Evolutionary conservation across 352 stramenopile genomes (phyloP), one percentile per base, ranked within the genome.

Genomic region (Globisporangium megalacanthum): DNA sequence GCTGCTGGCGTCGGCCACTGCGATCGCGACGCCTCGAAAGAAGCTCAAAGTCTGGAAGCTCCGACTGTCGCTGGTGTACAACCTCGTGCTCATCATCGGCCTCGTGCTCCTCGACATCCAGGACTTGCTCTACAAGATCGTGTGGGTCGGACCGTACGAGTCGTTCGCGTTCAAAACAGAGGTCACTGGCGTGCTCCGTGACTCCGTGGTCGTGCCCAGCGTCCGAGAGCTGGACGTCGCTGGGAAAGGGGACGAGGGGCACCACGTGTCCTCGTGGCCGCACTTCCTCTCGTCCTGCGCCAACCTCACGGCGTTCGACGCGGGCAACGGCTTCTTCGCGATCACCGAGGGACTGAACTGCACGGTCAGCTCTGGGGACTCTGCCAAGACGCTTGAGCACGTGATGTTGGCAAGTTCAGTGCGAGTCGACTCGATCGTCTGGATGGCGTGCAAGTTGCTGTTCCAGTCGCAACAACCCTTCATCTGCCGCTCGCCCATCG

Each of bases 41-140:
- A 37, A 49, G 3, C 35, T 49, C 9, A 48, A 50, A 13, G 17
- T 37, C 19, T 63, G 58, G 58, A 57, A 48, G n/a, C 58, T 63
- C 20, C 42, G 50, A 3, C 50, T 57, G 8, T 41, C 50, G 6
- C 45, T 63, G n/a, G 17, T 58, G 19, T 52, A 15, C 41, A 63
- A 63, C 36, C 33, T 49, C 13, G 58, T n/a, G 29, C 19, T 52
- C 7, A 52, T 63, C 33, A 0, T 54, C 14, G 19, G 36, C 13
- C 45, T 63, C 20, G 31, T 63, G 8, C 41, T 63, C 31, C 35
- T 65, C 20, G 65, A 72, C 51, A 20, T 64, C 19, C 65, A 65
- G 14, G 65, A 72, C 42, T 37, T 69, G 35, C 60, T 59, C 31
- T 72, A 69, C 51, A 72, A 72, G 52, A 50, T 66, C 50, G 47